phyloP scores from a whole-genome alignment of 108 stramenopile genomes.

The Aurantiochytrium sp. region DNA sequence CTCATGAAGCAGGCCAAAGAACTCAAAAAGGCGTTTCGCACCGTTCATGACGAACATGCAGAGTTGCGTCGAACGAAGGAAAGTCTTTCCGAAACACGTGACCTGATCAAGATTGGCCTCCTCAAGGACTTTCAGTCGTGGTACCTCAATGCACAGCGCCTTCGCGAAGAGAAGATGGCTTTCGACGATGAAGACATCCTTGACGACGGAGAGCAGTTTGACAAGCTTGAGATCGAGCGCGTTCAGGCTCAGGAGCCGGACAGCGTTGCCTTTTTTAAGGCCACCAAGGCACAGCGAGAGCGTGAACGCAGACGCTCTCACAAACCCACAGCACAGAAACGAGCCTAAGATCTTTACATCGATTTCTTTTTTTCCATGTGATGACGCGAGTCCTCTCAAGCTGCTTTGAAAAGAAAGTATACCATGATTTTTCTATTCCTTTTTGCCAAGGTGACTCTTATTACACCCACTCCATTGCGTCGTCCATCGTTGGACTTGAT shows the following conservation, averaged over 20 bases:
- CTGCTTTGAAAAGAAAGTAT: neutral
- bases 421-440: neutral
- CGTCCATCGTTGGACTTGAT: neutral
- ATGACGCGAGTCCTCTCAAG: neutral
- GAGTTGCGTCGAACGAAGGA: neutral
- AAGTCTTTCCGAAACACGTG: neutral
- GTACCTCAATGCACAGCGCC: neutral
- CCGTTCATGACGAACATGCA: neutral
- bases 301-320: neutral
- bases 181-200: slow-evolving; percentile 17
- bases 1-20: slow-evolving; percentile 27
- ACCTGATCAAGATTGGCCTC: slow-evolving; percentile 5
- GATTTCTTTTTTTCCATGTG: neutral
- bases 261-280: slow-evolving; percentile 35
- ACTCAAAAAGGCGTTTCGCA: slow-evolving; percentile 24
- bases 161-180: neutral
- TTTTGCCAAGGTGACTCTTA: too few relatives aligned
- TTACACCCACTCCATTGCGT: neutral
- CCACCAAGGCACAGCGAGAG: slow-evolving; percentile 22
- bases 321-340: neutral
- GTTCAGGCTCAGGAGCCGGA: slow-evolving; percentile 31
- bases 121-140: slow-evolving; percentile 22
- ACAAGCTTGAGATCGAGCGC: slow-evolving; percentile 33
- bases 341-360: neutral
- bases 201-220: slow-evolving; percentile 41